These are phyloP conservation scores for Dictyostelium gargantuum DNA, from an alignment of 208 protist genomes.

Conservation along the genomic window DNA sequence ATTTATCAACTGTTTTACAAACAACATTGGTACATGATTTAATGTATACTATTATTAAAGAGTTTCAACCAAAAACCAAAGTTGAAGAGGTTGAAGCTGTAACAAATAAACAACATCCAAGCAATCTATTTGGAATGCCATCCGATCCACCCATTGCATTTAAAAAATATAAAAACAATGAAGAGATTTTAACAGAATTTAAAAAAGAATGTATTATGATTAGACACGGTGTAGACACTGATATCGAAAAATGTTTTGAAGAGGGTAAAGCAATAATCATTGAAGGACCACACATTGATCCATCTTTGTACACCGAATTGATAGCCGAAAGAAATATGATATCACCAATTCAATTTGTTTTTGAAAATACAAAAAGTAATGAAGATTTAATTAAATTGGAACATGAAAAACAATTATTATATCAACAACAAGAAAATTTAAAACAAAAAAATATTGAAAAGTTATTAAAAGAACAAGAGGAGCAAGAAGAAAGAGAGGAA, in stretches of 20 bases:
- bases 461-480: background rate
- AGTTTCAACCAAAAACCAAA: background rate
- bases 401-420: background rate
- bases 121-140: constrained; percentile 48
- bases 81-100: background rate
- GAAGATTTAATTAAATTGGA: constrained; percentile 1
- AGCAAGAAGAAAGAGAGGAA: background rate
- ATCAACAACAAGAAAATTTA: background rate
- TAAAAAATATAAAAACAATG: constrained; percentile 22
- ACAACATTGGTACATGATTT: constrained; percentile 83
- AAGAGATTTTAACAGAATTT: constrained; percentile 25
- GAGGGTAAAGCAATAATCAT: constrained; percentile 84
- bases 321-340: constrained; percentile 64
- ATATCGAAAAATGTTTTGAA: constrained; percentile 81
- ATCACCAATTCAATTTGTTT: constrained; percentile 12
- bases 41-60: constrained; percentile 64
- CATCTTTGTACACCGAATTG: constrained; percentile 66
- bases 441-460: background rate
- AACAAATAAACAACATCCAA: background rate
- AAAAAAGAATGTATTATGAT: constrained; percentile 62
- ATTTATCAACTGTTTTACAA: constrained; percentile 84
- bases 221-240: constrained; percentile 73
- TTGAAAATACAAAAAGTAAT: background rate
- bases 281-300: constrained; percentile 82
- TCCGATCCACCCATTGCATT: constrained; percentile 54